Evolutionary conservation across 768 basidiomycete genomes (phyloP).

Genomic region (Saitozyma sp.): DNA sequence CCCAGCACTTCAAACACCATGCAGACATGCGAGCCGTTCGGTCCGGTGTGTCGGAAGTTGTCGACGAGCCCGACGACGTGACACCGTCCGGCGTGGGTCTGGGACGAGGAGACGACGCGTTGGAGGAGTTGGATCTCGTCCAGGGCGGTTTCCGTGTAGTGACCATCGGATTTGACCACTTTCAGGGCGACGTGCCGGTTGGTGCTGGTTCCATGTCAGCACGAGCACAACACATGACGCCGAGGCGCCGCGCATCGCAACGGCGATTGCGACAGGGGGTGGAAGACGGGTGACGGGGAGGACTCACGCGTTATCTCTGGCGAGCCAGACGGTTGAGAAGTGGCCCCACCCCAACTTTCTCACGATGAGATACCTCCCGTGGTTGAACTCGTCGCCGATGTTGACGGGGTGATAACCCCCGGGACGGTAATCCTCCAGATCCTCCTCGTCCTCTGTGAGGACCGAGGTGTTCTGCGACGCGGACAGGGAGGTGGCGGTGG

Average conservation of each 20-base stretch:
- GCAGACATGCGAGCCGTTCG: constrained; percentile 95
- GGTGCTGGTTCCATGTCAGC: constrained; percentile 60
- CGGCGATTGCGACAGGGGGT: background rate
- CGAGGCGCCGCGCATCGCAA: background rate
- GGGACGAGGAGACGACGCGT: constrained; percentile 82
- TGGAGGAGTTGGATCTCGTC: constrained; percentile 99
- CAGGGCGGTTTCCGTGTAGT: constrained; percentile 96
- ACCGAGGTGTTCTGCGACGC: constrained; percentile 43
- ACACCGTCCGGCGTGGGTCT: constrained; percentile 78
- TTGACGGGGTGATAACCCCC: constrained; percentile 67
- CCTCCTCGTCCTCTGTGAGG: constrained; percentile 60
- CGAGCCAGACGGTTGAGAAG: constrained; percentile 54
- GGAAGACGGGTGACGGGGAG: background rate
- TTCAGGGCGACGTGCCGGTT: constrained; percentile 97
- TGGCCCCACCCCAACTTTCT: constrained; percentile 74
- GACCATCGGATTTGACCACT: constrained; percentile 93
- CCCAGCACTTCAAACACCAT: constrained; percentile 99
- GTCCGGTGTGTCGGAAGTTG: constrained; percentile 94
- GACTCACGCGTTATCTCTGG: constrained; percentile 52
- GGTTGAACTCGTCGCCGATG: constrained; percentile 79
- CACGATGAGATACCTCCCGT: constrained; percentile 78
- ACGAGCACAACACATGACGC: background rate
- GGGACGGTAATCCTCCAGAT: constrained; percentile 79
- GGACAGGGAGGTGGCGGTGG: constrained; percentile 30
- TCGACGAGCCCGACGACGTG: constrained; percentile 98